phyloP scores from a whole-genome alignment of 164 flowering plant genomes.

The Vitis cinerea region DNA sequence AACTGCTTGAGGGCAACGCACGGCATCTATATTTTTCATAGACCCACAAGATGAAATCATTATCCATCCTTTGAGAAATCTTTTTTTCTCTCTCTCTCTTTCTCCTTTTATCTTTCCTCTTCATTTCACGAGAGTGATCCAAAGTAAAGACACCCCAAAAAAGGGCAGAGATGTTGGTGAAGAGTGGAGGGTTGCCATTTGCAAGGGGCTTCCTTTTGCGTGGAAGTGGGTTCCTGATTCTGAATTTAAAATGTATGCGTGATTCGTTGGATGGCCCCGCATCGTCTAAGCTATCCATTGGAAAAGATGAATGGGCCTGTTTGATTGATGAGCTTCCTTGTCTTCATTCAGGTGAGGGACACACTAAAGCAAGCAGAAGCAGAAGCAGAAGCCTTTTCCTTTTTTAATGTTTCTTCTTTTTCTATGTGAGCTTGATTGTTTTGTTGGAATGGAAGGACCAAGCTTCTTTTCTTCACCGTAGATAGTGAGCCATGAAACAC shows the following conservation, averaged over 20 bases:
- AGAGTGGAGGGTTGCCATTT: slow-evolving; percentile 30
- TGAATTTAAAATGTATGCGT: slow-evolving; percentile 27
- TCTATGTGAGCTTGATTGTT: slow-evolving; percentile 16
- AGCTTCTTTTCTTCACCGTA: slow-evolving; percentile 23
- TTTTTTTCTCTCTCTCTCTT: slow-evolving; percentile 7
- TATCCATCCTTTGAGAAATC: slow-evolving; percentile 31
- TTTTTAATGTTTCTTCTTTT: slow-evolving; percentile 10
- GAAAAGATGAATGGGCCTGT: slow-evolving; percentile 14
- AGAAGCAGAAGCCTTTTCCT: slow-evolving; percentile 17
- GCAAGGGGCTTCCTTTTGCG: slow-evolving; percentile 25
- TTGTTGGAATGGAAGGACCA: slow-evolving; percentile 11
- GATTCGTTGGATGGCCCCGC: slow-evolving; percentile 32
- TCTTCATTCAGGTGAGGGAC: slow-evolving; percentile 22
- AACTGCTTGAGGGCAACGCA: slow-evolving; percentile 49
- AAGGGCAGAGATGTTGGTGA: slow-evolving; percentile 19
- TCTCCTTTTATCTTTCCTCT: slow-evolving; percentile 6
- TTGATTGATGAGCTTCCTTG: slow-evolving; percentile 36
- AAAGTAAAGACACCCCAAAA: slow-evolving; percentile 15
- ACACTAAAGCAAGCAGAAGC: not conserved
- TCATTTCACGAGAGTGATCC: slow-evolving; percentile 28
- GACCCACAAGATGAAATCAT: slow-evolving; percentile 33
- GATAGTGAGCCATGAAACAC: slow-evolving; percentile 50
- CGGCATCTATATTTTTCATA: slow-evolving; percentile 34
- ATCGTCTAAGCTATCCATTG: slow-evolving; percentile 19
- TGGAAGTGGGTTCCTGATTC: slow-evolving; percentile 52